Evolutionary conservation across 805 yeast genomes (phyloP), one percentile per base, ranked within the genome.

Genomic region (Myxozyma vanderwaltii): DNA sequence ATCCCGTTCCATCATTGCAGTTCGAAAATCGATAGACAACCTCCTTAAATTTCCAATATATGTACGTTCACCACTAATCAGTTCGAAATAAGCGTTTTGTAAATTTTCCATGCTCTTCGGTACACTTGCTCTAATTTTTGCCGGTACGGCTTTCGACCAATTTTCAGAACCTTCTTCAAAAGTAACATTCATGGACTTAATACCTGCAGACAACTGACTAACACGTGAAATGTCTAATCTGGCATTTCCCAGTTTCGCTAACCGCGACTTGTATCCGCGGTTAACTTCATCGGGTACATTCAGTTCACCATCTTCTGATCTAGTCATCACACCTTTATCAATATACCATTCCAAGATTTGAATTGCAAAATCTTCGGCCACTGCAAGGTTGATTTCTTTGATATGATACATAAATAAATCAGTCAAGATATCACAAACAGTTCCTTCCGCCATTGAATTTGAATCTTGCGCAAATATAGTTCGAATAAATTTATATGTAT

Each of bases 21-120:
- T 75, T 1, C 86, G 86, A 61, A 81, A 84, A 7, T 81, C 81
- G 36, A 81, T 81, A 2, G 86, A 76, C 54, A 88, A 86, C 4
- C 86, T 82, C 61, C 79, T 79, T 1, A 91, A 86, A 67, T 88
- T 80, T 50, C 82, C 83, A 23, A 88, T 79, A 51, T 86, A 86
- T n/a, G 82, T 79, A 66, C 86, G 88, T 63, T 89, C 96, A 48
- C 83, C 81, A 57, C 82, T 77, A 27, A 89, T 82, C 48, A 89
- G 74, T 69, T 89, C 96, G 72, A 86, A 90, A 4, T 88, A 79
- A 56, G 85, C 83, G 57, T 89, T 85, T 70, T 89, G 96, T 39
- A 83, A 77, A 66, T 82, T 83, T n/a, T 83, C 76, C 56, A 83
- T 81, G 10, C 72, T 54, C 44, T 54, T 61, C 17, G 64, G 64